phyloP scores from a whole-genome alignment of 2,329 filamentous ascomycete genomes.

The Magnaporthiopsis rhizophila region DNA sequence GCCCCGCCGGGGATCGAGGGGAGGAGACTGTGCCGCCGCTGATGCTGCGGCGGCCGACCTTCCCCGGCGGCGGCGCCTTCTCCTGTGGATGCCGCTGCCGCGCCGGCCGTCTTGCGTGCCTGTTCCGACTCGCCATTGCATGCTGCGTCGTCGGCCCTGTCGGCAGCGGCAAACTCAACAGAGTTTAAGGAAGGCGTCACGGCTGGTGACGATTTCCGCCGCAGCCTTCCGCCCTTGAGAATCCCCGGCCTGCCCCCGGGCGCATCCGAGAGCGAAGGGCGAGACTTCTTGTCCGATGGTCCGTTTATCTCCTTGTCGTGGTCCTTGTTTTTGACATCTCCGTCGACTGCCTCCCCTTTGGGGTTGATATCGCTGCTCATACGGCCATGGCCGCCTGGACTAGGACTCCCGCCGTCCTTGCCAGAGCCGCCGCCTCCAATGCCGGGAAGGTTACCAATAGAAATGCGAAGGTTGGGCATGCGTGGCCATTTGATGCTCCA shows the following conservation, averaged over 20 bases:
- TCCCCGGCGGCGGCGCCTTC: neutral
- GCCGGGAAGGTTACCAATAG: neutral
- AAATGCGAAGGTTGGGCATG: constrained; percentile 8
- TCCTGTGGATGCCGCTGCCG: neutral
- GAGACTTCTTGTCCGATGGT: neutral
- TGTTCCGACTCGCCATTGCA: neutral
- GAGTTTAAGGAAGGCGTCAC: neutral
- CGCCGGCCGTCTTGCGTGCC: no score
- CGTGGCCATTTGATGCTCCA: constrained; percentile 6
- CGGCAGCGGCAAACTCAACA: neutral
- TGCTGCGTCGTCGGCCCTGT: neutral
- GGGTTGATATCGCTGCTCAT: neutral
- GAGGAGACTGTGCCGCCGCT: neutral
- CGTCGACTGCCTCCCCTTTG: neutral
- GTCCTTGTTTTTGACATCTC: neutral
- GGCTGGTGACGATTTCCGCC: neutral
- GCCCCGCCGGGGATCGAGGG: neutral
- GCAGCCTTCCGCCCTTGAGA: neutral
- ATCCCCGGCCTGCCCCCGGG: neutral
- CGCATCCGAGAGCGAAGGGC: neutral
- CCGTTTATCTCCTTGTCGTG: constrained; percentile 1
- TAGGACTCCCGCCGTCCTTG: neutral
- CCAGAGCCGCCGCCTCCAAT: neutral
- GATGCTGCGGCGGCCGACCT: neutral
- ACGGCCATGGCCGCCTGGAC: neutral